A percentile compares a stretch with the other conserved stretches of the same genome.
Evolutionary conservation across 2,329 filamentous ascomycete species (phyloP).

Genomic region (Diaporthe sp.): DNA sequence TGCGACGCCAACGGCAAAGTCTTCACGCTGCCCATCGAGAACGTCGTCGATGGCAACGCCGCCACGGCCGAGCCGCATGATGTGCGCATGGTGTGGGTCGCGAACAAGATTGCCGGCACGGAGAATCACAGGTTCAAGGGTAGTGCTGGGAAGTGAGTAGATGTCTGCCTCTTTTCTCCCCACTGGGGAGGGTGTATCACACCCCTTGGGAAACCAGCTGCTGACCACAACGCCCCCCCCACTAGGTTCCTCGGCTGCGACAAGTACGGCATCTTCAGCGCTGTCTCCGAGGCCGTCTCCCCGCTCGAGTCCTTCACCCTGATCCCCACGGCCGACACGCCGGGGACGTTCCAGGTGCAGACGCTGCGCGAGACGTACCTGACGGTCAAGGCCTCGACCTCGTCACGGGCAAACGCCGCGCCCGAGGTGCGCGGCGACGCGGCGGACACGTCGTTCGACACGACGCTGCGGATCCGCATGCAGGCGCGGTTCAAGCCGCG

Average conservation of each 20-base stretch:
- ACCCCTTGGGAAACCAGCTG: no score
- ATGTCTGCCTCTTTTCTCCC: no score
- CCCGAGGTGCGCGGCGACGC: constrained; percentile 84
- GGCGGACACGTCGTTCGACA: constrained; percentile 75
- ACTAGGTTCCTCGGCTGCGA: constrained; percentile 79
- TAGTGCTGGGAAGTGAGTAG: constrained; percentile 84
- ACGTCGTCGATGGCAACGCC: constrained; percentile 87
- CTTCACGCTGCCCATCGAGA: constrained; percentile 86
- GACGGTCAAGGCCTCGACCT: constrained; percentile 68
- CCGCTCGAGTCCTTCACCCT: constrained; percentile 85
- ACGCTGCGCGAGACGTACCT: constrained; percentile 81
- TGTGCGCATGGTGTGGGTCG: constrained; percentile 95
- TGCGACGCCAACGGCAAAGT: constrained; percentile 90
- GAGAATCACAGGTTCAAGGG: constrained; percentile 90
- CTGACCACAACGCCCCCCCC: no score
- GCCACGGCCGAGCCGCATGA: constrained; percentile 94
- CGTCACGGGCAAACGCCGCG: constrained; percentile 61
- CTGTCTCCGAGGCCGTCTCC: constrained; percentile 84
- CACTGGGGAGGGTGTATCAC: no score
- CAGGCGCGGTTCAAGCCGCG: constrained; percentile 94
- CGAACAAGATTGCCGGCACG: constrained; percentile 85
- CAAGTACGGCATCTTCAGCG: constrained; percentile 83
- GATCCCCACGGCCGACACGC: constrained; percentile 74
- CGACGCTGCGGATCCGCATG: constrained; percentile 88
- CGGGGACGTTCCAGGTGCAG: constrained; percentile 81